These are phyloP conservation scores for Dryas alaskensis DNA, from an alignment of 306 rosid species.

Conservation along the genomic window DNA sequence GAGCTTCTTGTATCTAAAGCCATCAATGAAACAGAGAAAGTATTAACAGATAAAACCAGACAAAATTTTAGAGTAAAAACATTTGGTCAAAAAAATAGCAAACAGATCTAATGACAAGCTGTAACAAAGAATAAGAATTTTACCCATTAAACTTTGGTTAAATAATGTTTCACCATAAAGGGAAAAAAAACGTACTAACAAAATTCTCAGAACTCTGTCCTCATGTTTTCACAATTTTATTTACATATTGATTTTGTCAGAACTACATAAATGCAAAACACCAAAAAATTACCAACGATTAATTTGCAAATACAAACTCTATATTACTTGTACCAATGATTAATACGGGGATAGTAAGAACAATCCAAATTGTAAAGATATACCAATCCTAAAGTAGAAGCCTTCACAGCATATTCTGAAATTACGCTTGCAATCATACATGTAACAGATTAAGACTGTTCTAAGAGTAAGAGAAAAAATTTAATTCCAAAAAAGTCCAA, in stretches of 20 bases:
- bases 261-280: background rate
- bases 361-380: background rate
- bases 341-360: background rate
- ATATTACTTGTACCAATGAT: background rate
- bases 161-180: background rate
- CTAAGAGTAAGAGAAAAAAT: background rate
- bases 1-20: slow-evolving; percentile 94
- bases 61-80: background rate
- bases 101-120: background rate
- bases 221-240: background rate
- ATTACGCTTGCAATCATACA: background rate
- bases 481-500: background rate
- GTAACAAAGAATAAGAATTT: background rate
- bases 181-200: background rate
- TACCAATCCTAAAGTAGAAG: background rate
- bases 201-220: background rate
- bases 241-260: background rate
- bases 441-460: background rate
- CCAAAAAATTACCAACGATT: background rate
- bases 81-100: background rate
- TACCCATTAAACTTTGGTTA: background rate
- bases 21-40: slow-evolving; percentile 49
- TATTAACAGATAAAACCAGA: slow-evolving; percentile 30
- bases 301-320: background rate
- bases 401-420: background rate